Percentiles rank a stretch among this genome's conserved stretches.
Conservation (phyloP, 441 rosid species). For the Theobroma grandiflorum region DNA sequence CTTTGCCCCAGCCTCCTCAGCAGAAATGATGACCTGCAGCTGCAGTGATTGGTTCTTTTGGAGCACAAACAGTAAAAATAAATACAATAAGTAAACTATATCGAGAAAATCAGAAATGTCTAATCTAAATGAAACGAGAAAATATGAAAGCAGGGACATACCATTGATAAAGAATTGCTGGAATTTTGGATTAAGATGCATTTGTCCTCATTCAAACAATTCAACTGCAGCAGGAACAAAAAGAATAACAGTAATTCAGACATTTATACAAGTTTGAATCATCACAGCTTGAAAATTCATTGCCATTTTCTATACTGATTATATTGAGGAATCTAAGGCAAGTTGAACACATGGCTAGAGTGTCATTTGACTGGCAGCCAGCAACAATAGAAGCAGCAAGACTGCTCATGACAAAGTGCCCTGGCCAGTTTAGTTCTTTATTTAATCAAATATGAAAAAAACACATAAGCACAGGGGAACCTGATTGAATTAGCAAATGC, state of each 20-base stretch:
- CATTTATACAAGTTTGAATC: conserved; percentile 1
- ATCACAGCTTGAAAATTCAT: background rate
- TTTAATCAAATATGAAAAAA: background rate
- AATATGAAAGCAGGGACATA: conserved; percentile 41
- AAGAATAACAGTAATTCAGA: background rate
- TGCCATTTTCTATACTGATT: background rate
- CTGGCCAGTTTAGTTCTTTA: background rate
- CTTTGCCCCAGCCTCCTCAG: conserved; percentile 87
- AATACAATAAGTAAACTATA: conserved; percentile 22
- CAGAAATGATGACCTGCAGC: conserved; percentile 77
- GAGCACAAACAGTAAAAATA: conserved; percentile 27
- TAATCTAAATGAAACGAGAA: conserved; percentile 21
- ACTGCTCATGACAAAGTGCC: background rate
- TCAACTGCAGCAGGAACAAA: conserved; percentile 59
- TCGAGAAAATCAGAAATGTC: background rate
- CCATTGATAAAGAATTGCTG: conserved; percentile 64
- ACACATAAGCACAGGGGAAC: background rate
- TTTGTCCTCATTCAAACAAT: conserved; percentile 67
- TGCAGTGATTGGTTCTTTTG: conserved; percentile 68
- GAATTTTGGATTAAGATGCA: conserved; percentile 77
- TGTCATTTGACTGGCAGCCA: background rate
- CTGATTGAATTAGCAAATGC: background rate
- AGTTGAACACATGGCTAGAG: background rate
- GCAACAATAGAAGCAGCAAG: conserved; percentile 1
- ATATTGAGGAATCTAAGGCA: background rate